Evolutionary conservation across 768 basidiomycete genomes (phyloP).

Genomic region (Xerocomus spinulosus): DNA sequence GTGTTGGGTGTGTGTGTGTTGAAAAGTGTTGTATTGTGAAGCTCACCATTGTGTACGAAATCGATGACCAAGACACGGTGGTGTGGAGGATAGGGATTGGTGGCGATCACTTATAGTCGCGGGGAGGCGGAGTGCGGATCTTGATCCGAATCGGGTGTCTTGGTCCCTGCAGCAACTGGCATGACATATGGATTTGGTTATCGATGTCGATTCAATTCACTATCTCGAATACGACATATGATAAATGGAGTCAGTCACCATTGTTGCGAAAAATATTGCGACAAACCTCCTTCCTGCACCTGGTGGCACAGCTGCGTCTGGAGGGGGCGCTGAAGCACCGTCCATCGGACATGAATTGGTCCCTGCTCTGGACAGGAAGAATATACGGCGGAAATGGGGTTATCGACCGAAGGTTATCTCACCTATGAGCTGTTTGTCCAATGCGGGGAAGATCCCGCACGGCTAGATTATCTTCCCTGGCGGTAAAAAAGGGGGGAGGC

Average conservation of each 20-base stretch:
- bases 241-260: slow-evolving; percentile 8
- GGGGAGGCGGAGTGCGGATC: slow-evolving; percentile 64
- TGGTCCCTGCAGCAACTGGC: slow-evolving; percentile 8
- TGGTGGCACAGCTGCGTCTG: too few species aligned
- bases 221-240: slow-evolving; percentile 12
- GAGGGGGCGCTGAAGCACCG: too few species aligned
- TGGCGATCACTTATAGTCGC: slow-evolving; percentile 39
- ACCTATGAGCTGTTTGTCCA: slow-evolving; percentile 9
- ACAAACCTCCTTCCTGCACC: slow-evolving; percentile 2
- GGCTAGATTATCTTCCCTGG: slow-evolving; percentile 6
- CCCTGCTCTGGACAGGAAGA: neutral
- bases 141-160: slow-evolving; percentile 56
- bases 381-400: slow-evolving; percentile 1
- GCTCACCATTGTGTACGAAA: slow-evolving; percentile 31
- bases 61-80: slow-evolving; percentile 27
- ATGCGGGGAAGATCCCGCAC: slow-evolving; percentile 14
- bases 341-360: neutral
- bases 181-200: slow-evolving; percentile 23
- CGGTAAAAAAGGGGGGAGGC: slow-evolving; percentile 3
- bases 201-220: slow-evolving; percentile 26
- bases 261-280: slow-evolving; percentile 6
- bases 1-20: neutral
- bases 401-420: slow-evolving; percentile 26
- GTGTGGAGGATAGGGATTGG: slow-evolving; percentile 20
- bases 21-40: slow-evolving; percentile 1